These are phyloP conservation scores for Blumeriella jaapii DNA, from an alignment of 2,329 filamentous ascomycete genomes.

Conservation along the genomic window DNA sequence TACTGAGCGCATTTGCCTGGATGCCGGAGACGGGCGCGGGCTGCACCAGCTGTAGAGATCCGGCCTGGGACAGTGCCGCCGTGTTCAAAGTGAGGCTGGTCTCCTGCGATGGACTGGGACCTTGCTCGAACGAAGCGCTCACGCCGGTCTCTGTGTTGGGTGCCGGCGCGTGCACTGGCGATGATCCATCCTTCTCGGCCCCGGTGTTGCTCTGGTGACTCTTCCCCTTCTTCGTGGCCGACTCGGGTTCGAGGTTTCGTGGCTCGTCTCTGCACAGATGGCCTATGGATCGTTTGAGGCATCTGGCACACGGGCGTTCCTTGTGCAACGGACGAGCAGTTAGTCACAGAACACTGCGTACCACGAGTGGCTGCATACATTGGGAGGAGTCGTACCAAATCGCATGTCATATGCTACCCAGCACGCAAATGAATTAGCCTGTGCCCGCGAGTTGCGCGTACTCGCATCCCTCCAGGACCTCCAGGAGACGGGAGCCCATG, in stretches of 20 bases:
- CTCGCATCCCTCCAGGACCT: slow-evolving; percentile 21
- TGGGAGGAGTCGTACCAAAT: slow-evolving; percentile 53
- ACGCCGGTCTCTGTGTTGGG: slow-evolving; percentile 34
- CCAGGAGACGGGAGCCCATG: slow-evolving; percentile 24
- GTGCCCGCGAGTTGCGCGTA: slow-evolving; percentile 25
- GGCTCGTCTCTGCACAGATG: slow-evolving; percentile 98
- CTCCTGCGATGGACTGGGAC: slow-evolving; percentile 29
- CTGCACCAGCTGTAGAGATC: slow-evolving; percentile 58
- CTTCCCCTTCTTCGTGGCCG: slow-evolving; percentile 62
- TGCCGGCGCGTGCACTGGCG: slow-evolving; percentile 39
- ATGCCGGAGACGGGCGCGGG: slow-evolving; percentile 56
- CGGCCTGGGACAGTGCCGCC: slow-evolving; percentile 30
- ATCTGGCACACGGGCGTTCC: slow-evolving; percentile 94
- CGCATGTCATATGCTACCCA: slow-evolving; percentile 78
- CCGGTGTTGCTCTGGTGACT: slow-evolving; percentile 44
- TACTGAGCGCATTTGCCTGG: slow-evolving; percentile 48
- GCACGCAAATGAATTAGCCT: slow-evolving; percentile 27
- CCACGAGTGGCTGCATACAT: slow-evolving; percentile 24
- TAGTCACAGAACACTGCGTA: slow-evolving; percentile 25
- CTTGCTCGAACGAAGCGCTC: slow-evolving; percentile 44
- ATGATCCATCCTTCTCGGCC: slow-evolving; percentile 47
- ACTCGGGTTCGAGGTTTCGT: slow-evolving; percentile 65
- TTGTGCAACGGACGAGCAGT: slow-evolving; percentile 31
- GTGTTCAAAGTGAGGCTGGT: slow-evolving; percentile 29
- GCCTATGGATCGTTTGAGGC: slow-evolving; percentile 96